These are phyloP conservation scores for Cymodocea nodosa DNA, from an alignment of 116 monocot species.

Conservation along the genomic window DNA sequence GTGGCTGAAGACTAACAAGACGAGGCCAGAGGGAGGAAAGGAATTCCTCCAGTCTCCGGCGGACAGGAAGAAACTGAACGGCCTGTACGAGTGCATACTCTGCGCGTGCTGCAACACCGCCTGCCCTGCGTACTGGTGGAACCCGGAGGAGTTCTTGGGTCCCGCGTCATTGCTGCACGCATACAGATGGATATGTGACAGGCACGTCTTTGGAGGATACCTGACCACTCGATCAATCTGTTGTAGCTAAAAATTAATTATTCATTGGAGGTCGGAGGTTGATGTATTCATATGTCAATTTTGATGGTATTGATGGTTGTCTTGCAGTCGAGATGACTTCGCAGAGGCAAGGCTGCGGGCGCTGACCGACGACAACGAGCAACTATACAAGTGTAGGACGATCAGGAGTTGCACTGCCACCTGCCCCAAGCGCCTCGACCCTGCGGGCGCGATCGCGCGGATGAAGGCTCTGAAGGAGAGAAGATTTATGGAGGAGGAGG, in stretches of 20 bases:
- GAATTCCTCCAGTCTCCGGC: conserved; percentile 38
- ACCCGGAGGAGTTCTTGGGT: conserved; percentile 46
- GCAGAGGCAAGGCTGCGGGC: conserved; percentile 45
- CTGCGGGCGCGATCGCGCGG: conserved; percentile 31
- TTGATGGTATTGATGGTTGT: background rate
- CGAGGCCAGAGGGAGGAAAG: conserved; percentile 13
- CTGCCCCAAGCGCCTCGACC: conserved; percentile 61
- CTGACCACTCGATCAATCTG: background rate
- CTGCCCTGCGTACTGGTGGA: conserved; percentile 78
- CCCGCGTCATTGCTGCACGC: conserved; percentile 49
- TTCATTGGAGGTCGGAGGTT: background rate
- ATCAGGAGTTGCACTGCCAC: conserved; percentile 51
- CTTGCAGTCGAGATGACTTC: conserved; percentile 44
- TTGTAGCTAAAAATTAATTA: too few relatives aligned
- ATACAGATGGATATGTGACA: conserved; percentile 44
- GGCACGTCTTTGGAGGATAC: conserved; percentile 4
- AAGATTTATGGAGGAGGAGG: background rate
- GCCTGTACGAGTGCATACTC: conserved; percentile 68
- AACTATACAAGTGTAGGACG: conserved; percentile 44
- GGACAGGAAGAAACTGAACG: conserved; percentile 51
- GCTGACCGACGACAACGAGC: conserved; percentile 41
- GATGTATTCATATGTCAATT: background rate
- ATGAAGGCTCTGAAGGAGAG: conserved; percentile 16
- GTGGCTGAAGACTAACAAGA: conserved; percentile 49
- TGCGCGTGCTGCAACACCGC: conserved; percentile 71